These are phyloP conservation scores for Exobasidium cylindrosporum DNA, from an alignment of 1,284 basidiomycete genomes.

Conservation along the genomic window DNA sequence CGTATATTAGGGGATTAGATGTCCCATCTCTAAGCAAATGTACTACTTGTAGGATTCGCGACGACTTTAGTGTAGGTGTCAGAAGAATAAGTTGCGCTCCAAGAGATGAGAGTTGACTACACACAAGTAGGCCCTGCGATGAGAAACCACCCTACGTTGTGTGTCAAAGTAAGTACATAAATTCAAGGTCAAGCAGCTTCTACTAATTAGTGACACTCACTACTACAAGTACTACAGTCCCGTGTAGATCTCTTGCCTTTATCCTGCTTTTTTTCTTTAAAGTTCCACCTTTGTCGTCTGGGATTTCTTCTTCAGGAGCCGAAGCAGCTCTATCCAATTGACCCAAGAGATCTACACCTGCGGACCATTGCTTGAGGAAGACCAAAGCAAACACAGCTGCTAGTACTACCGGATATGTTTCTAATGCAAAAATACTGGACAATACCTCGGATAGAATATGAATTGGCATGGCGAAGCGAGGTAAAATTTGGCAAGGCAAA, in stretches of 20 bases:
- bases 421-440: slow-evolving; percentile 2
- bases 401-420: slow-evolving; percentile 4
- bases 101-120: slow-evolving; percentile 5
- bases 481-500: too few species aligned
- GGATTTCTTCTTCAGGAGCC: background rate
- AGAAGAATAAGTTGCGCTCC: slow-evolving; percentile 15
- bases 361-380: slow-evolving; percentile 12
- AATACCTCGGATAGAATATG: slow-evolving; percentile 7
- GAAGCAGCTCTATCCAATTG: slow-evolving; percentile 8
- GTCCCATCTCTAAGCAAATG: slow-evolving; percentile 43
- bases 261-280: slow-evolving; percentile 1
- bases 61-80: slow-evolving; percentile 6
- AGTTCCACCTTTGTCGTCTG: background rate
- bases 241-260: slow-evolving; percentile 14
- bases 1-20: slow-evolving; percentile 40
- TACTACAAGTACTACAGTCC: slow-evolving; percentile 11
- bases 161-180: background rate
- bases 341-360: slow-evolving; percentile 11
- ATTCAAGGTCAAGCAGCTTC: background rate
- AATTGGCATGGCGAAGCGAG: slow-evolving; percentile 14
- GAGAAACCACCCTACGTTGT: slow-evolving; percentile 11
- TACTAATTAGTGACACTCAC: background rate
- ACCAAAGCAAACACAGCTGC: slow-evolving; percentile 7
- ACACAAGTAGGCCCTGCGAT: slow-evolving; percentile 12
- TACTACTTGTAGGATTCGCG: slow-evolving; percentile 28